Conservation (phyloP, 441 rosid genomes). For the Rhodomyrtus psidioides region DNA sequence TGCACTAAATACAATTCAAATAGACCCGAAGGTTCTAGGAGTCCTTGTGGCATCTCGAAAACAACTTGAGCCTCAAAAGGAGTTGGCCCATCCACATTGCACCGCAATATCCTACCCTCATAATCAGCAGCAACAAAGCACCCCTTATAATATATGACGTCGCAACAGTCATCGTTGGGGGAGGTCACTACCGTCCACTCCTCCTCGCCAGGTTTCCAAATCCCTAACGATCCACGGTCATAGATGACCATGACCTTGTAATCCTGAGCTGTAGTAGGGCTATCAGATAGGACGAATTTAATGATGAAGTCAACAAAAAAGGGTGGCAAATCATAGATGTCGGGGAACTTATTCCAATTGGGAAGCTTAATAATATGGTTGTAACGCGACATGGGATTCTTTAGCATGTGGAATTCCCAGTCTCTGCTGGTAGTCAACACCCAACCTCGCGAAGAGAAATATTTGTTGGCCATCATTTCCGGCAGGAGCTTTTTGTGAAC, state of each 20-base stretch:
- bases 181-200: neutral
- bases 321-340: neutral
- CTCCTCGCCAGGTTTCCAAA: neutral
- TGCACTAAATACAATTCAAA: neutral
- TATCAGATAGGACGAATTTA: neutral
- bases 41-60: neutral
- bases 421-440: too few relatives aligned
- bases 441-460: too few relatives aligned
- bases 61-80: neutral
- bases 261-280: neutral
- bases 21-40: neutral
- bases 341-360: neutral
- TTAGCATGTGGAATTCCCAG: too few relatives aligned
- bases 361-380: neutral
- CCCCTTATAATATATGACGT: too few relatives aligned
- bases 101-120: too few relatives aligned
- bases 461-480: too few relatives aligned
- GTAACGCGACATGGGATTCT: neutral
- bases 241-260: neutral
- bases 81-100: too few relatives aligned
- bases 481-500: too few relatives aligned
- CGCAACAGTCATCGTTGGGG: fast-evolving
- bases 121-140: too few relatives aligned
- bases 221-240: fast-evolving
- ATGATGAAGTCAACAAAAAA: neutral